Evolutionary conservation across 192 early-diverging fungal species (phyloP), one percentile per base, ranked within the genome.

Genomic region (Oehlia diaphana): DNA sequence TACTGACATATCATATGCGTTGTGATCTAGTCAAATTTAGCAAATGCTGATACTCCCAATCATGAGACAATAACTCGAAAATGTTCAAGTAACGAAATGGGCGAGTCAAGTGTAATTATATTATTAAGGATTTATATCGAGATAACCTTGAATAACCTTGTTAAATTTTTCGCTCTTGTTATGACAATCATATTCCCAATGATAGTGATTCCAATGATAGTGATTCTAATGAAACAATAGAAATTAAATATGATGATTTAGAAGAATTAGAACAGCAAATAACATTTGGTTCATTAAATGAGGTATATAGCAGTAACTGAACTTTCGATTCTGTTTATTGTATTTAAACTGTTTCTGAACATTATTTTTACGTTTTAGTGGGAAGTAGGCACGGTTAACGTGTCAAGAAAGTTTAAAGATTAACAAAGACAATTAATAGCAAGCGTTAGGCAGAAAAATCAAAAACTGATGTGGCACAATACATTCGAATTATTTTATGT

Each of bases 261-360:
- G 47, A 58, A 53, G 50, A 74, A 28, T 74, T 76, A 76, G 74
- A 76, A 76, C 4, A 39, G 74, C 28, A 76, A 64, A 23, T 72
- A 72, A 21, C 21, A 9, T 50, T 42, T 4, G 2, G 10, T 50
- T 21, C 71, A 72, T 19, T 72, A 72, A 72, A 72, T 49, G 49
- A 72, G 71, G 2, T 72, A 72, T 47, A 13, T 76, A 58, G n/a
- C 2, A 37, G 35, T 37, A 37, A 37, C 35, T 37, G 35, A 76
- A 13, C 35, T 76, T 76, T 64, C 16, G 42, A 35, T 76, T 76
- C 14, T 64, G 37, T 14, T 35, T 76, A 76, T 63, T 76, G 44
- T 76, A 76, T 31, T 12, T 39, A 63, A 63, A 8, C 21, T 63
- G 5, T 39, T 31, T 31, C 1, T 31, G 28, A 31, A 31, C 1